These are phyloP conservation scores for Oryza meyeriana DNA, from an alignment of 176 grass and related monocot species.

Conservation along the genomic window DNA sequence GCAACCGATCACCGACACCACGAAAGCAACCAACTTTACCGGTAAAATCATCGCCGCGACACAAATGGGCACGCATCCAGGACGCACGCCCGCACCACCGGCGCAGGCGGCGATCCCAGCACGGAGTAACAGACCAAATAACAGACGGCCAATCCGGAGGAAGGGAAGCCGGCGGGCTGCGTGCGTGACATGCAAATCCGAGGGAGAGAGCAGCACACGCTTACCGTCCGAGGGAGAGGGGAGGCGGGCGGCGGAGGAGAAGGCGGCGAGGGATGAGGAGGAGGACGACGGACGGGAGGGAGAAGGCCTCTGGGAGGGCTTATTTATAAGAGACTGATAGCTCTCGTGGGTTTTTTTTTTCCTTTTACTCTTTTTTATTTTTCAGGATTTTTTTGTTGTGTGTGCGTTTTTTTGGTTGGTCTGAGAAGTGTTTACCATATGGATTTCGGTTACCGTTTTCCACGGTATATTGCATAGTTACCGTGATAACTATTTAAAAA, in stretches of 20 bases:
- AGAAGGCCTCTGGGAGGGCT: constrained; percentile 5
- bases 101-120: background rate
- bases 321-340: constrained; percentile 32
- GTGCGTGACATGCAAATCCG: too few species aligned
- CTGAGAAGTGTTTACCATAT: too few species aligned
- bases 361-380: background rate
- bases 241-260: background rate
- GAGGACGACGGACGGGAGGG: constrained; percentile 3
- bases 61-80: background rate
- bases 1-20: background rate
- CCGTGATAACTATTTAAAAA: too few species aligned
- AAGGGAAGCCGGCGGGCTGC: background rate
- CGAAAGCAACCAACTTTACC: background rate
- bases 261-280: background rate
- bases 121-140: too few species aligned
- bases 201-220: background rate
- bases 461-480: too few species aligned
- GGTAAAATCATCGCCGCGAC: background rate
- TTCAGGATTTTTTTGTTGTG: background rate
- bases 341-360: background rate
- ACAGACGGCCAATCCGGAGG: background rate
- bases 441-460: too few species aligned
- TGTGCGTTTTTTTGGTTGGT: background rate
- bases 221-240: constrained; percentile 34
- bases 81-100: background rate